Evolutionary conservation across 2,329 filamentous ascomycete species (phyloP), one percentile per base, ranked within the genome.

Genomic region (Harringtonia aguacate): DNA sequence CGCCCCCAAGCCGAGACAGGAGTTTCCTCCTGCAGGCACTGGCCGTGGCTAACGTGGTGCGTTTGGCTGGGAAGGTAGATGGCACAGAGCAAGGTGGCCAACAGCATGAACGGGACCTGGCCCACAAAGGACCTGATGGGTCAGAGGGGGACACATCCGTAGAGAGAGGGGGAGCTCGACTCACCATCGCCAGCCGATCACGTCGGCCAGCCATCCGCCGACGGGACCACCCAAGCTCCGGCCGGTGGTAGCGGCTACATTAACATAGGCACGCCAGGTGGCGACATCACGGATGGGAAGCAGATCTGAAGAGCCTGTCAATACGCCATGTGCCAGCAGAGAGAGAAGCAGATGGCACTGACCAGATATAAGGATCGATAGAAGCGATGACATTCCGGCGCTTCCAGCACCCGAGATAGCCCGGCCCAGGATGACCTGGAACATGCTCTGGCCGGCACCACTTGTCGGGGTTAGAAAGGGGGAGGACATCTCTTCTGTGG

Each of bases 151-250:
- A n/a, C 24, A 27, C 7, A 27, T 27, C 7, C 24, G 10, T 10
- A 6, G 10, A 27, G 24, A 27, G 24, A 27, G 24, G 50, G 75
- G n/a, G n/a, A n/a, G n/a, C n/a, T n/a, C 24, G 10, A 27, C 24
- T 7, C 24, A 27, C 77, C 77, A 81, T 58, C 80, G 63, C 80
- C 79, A 84, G 15, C 79, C 79, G 13, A 83, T 66, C 0, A 70
- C 68, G 49, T 83, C 76, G 1, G 77, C 72, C 2, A 83, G 57
- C 53, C 67, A 73, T 3, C 79, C 80, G 1, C 79, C 80, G 1
- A 81, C 45, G 4, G 72, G 72, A 0, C 71, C 72, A 2, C 73
- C 73, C 1, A 75, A 52, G 36, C 69, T 72, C 30, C 73, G 62
- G 3, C 71, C 72, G 3, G 65, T 62, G 0, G 72, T 75, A 12